Evolutionary conservation across 1,284 basidiomycete species (phyloP).

Genomic region (Cutaneotrichosporon cavernicola): DNA sequence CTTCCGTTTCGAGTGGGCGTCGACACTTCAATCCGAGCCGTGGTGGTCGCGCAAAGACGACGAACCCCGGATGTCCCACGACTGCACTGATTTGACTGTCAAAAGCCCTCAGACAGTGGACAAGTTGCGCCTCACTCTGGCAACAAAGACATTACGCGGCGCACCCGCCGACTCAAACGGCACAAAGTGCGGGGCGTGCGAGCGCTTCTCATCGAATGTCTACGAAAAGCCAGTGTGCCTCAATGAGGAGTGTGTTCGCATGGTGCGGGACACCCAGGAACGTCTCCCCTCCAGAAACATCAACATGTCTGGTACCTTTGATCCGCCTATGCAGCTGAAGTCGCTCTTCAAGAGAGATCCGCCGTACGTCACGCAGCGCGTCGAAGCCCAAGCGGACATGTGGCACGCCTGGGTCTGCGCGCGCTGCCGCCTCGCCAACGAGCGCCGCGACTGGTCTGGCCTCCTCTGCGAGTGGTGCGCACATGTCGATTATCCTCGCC

Average conservation of each 20-base stretch:
- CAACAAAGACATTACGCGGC: constrained; percentile 9
- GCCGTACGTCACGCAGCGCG: constrained; percentile 5
- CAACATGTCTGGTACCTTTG: not conserved
- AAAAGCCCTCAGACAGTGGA: not conserved
- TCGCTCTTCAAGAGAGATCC: not conserved
- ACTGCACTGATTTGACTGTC: not conserved
- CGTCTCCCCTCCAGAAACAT: not conserved
- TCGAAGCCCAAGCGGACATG: constrained; percentile 31
- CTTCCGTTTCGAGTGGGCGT: constrained; percentile 48
- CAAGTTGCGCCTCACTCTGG: not conserved
- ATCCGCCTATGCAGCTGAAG: not conserved
- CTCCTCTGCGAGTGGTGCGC: constrained; percentile 44
- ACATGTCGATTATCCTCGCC: constrained; percentile 16
- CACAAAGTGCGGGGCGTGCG: constrained; percentile 9
- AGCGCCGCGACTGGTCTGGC: constrained; percentile 41
- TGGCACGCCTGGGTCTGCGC: constrained; percentile 47
- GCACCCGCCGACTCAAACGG: not conserved
- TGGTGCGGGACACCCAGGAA: not conserved
- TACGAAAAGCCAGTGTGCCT: constrained; percentile 24
- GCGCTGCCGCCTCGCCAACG: constrained; percentile 41
- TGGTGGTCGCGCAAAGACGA: constrained; percentile 39
- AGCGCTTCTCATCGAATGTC: constrained; percentile 12
- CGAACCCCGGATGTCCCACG: not conserved
- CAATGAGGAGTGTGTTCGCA: constrained; percentile 20
- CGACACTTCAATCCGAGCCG: constrained; percentile 27